Base-by-base conservation (phyloP, 768 basidiomycete genomes). In the Sporobolomyces pararoseus region DNA sequence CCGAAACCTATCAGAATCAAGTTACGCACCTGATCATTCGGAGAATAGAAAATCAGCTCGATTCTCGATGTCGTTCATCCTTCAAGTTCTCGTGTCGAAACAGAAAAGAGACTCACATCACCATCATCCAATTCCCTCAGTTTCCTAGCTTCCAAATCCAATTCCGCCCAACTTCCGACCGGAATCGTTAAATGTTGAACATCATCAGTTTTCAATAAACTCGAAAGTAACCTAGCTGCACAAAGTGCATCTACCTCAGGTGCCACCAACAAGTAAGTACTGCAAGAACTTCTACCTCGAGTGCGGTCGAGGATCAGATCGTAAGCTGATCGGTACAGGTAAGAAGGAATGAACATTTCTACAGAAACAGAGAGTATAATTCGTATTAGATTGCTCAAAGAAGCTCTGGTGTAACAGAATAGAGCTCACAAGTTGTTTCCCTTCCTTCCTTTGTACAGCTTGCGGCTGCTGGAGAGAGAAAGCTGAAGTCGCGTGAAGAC, bases 1-100 rank as follows among this genome's bases (percentile, higher is more conserved):
- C 96, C 96, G 82, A 99, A 89, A 75, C 95, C 95, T 57, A 99
- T 80, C 51, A 99, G 84, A 57, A 99, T 86, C 58, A 99, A 84
- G 5, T 92, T 92, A 76, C 90, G 90, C 31, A 95, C 82, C 90
- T 93, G 71, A 4, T 27, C 17, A 25, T 13, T 9, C 2, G n/a
- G n/a, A 1, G 47, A 21, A 57, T 32, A 37, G 29, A 46, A 14
- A 37, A 23, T 35, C 47, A 53, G 52, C 49, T 16, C n/a, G 4
- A 13, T 53, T 27, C 49, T 42, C 14, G 42, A 31, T 25, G 10
- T 12, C 37, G 34, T 4, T 6, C 32, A 25, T 10, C 25, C 16
- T 35, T 34, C n/a, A n/a, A n/a, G n/a, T n/a, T n/a, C n/a, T n/a
- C n/a, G n/a, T n/a, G n/a, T n/a, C n/a, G n/a, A n/a, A n/a, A n/a